A percentile compares a stretch with the other conserved stretches of the same genome.
These are phyloP conservation scores for Fusarium domesticum DNA, from an alignment of 2,329 filamentous ascomycete species.

Conservation along the genomic window DNA sequence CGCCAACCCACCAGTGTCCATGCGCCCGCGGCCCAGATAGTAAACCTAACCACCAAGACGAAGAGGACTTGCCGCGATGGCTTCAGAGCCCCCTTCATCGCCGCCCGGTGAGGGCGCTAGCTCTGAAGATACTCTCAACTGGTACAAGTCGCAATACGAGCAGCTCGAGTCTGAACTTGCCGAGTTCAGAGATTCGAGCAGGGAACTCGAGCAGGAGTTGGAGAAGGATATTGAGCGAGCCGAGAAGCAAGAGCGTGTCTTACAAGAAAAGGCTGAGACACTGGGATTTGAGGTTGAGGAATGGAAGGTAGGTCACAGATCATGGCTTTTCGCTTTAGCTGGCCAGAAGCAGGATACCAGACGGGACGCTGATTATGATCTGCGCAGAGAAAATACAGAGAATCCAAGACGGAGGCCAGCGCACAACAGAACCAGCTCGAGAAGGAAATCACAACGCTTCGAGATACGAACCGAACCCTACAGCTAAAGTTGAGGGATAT, in stretches of 20 bases:
- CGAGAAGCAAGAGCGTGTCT: constrained; percentile 82
- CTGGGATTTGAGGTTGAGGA: constrained; percentile 90
- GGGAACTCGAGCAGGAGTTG: constrained; percentile 88
- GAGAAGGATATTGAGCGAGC: constrained; percentile 95
- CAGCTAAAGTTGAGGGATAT: constrained; percentile 87
- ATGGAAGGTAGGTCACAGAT: constrained; percentile 81
- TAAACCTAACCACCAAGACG: constrained; percentile 6
- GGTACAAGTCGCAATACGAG: constrained; percentile 97
- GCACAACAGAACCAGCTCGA: constrained; percentile 80
- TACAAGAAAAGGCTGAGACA: constrained; percentile 84
- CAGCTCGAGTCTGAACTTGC: constrained; percentile 85
- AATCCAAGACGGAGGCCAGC: constrained; percentile 85
- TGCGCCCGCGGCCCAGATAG: constrained; percentile 14
- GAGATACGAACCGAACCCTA: constrained; percentile 77
- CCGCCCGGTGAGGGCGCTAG: constrained; percentile 54
- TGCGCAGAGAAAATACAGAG: constrained; percentile 84
- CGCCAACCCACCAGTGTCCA: constrained; percentile 10
- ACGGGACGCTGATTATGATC: constrained; percentile 9
- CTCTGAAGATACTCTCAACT: constrained; percentile 74
- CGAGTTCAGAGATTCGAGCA: constrained; percentile 91
- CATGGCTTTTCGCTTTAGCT: neutral
- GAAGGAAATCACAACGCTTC: constrained; percentile 90
- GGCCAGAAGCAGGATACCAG: neutral
- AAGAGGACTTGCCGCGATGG: constrained; percentile 40
- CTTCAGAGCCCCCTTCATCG: constrained; percentile 58